Base-by-base conservation (phyloP, 169 alveolate species). In the Plasmodium gallinaceum region DNA sequence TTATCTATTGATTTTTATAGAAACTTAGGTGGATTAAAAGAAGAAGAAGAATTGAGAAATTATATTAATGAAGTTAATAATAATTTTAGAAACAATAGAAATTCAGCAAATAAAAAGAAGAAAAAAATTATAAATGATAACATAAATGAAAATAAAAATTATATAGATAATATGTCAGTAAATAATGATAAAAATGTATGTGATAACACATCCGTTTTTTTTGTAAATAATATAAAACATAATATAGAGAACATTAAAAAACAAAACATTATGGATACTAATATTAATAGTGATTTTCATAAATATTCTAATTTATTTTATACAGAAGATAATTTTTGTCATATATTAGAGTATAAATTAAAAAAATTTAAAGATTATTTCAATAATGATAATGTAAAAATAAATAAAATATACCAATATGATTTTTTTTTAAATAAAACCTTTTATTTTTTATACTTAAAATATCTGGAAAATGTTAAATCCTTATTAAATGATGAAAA, bases 11-110 rank as follows among this genome's bases (percentile, higher is more conserved):
- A 75, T 64, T 75, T 75, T 52, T 75, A 75, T 45, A 75, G 62
- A 75, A 75, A 64, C 48, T 61, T 75, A 43, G 88, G 88, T 20
- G 88, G 88, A 43, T 32, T 45, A 46, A 75, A 75, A 62, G 73
- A 62, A 62, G 88, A 75, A 61, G 88, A 75, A 32, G 88, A 75
- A 60, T 43, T 75, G 61, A 46, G 88, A 75, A 75, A 57, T 54
- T 75, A 75, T 75, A 42, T 75, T 61, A 62, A 75, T 60, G 48
- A 24, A 39, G 66, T 75, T 52, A 75, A 75, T 75, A 54, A 52
- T 45, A 62, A 26, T 48, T 75, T 62, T 75, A 75, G 62, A 46
- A 62, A 52, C 54, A 75, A 32, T 75, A 18, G 88, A 62, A 62
- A 54, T 8, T 8, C n/a, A 62, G n/a, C 74, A 75, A 75, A 7